Percentiles rank a stretch among this genome's conserved stretches.
phyloP scores from a whole-genome alignment of 163 green algal species.

The Prototheca stagnorum region DNA sequence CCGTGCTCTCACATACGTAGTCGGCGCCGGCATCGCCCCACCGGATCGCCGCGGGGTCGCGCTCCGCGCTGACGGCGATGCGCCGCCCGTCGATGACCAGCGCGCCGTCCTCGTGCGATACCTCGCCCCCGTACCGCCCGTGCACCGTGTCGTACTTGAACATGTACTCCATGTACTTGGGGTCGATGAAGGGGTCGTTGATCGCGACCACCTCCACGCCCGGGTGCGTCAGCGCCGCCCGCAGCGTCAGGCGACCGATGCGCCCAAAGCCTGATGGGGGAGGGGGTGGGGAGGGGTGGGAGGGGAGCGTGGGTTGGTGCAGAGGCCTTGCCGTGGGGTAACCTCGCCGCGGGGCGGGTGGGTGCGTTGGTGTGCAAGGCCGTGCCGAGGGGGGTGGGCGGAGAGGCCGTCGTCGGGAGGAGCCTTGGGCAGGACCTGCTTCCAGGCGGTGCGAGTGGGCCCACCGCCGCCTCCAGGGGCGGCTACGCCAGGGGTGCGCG shows the following conservation, averaged over 20 bases:
- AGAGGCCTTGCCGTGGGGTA: too few relatives aligned
- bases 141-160: slow-evolving; percentile 93
- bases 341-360: too few relatives aligned
- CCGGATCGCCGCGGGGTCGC: slow-evolving; percentile 69
- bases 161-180: slow-evolving; percentile 31
- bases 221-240: slow-evolving; percentile 41
- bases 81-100: slow-evolving; percentile 49
- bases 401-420: neutral
- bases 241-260: slow-evolving; percentile 57
- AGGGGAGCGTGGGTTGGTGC: neutral
- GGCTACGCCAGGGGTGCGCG: too few relatives aligned
- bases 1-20: slow-evolving; percentile 83
- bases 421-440: too few relatives aligned
- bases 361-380: too few relatives aligned
- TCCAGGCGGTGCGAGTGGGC: too few relatives aligned
- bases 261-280: slow-evolving; percentile 62
- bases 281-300: neutral
- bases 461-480: too few relatives aligned
- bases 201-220: slow-evolving; percentile 71
- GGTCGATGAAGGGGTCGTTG: slow-evolving; percentile 90
- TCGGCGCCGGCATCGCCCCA: slow-evolving; percentile 65
- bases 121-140: slow-evolving; percentile 41
- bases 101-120: slow-evolving; percentile 33
- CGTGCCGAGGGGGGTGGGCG: neutral
- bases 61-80: slow-evolving; percentile 45